These are phyloP conservation scores for Mortierella sp. DNA, from an alignment of 371 early-diverging fungal species.

Conservation along the genomic window DNA sequence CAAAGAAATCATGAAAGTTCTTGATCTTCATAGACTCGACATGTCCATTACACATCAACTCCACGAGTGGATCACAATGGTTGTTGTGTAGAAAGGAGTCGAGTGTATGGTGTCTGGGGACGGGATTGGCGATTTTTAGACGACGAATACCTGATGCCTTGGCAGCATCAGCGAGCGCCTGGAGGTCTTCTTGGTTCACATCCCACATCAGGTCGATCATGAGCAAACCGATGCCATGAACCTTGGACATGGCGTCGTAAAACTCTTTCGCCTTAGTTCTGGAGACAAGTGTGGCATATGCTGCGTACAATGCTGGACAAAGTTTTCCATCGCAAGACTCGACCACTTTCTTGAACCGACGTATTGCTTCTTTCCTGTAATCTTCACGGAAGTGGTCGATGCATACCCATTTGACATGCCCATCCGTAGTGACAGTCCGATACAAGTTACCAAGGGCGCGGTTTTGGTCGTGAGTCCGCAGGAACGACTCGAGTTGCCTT, in stretches of 20 bases:
- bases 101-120: neutral
- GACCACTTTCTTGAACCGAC: neutral
- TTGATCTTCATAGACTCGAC: constrained; percentile 1
- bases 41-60: constrained; percentile 1
- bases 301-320: neutral
- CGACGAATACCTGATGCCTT: too few relatives aligned
- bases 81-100: constrained; percentile 2
- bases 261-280: constrained; percentile 1
- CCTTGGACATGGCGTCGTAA: constrained; percentile 1
- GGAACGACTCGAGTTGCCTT: constrained; percentile 1
- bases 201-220: constrained; percentile 2
- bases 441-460: constrained; percentile 14
- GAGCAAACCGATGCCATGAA: neutral
- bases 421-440: constrained; percentile 7
- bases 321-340: constrained; percentile 8
- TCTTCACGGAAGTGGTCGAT: constrained; percentile 11
- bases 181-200: neutral
- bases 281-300: neutral
- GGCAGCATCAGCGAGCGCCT: too few relatives aligned
- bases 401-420: constrained; percentile 25
- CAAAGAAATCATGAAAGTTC: constrained; percentile 8
- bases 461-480: constrained; percentile 10
- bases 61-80: constrained; percentile 10
- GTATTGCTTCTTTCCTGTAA: constrained; percentile 3
- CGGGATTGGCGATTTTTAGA: neutral